Conservation (phyloP, 306 rosid species). For the Abrus precatorius region DNA sequence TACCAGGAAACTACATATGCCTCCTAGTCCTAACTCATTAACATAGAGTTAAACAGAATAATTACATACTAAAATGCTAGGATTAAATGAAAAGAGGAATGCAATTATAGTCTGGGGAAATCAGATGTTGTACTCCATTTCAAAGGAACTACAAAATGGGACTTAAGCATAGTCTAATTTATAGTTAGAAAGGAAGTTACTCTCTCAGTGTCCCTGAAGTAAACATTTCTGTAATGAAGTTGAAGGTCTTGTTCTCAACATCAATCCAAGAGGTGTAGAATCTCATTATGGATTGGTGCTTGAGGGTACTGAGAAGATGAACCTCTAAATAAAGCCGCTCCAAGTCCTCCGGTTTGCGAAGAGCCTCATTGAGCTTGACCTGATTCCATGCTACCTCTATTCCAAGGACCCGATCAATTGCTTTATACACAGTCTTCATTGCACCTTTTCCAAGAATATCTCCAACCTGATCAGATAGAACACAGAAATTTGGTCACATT, state of each 20-base stretch:
- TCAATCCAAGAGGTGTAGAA: slow-evolving; percentile 92
- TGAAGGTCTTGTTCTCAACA: slow-evolving; percentile 73
- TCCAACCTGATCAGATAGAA: slow-evolving; percentile 58
- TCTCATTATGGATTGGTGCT: slow-evolving; percentile 73
- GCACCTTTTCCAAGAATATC: slow-evolving; percentile 94
- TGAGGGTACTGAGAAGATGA: slow-evolving; percentile 91
- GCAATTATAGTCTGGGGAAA: background rate
- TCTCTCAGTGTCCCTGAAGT: slow-evolving; percentile 89
- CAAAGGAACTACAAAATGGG: slow-evolving; percentile 18
- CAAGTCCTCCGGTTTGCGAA: slow-evolving; percentile 77
- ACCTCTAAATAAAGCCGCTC: slow-evolving; percentile 92
- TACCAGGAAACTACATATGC: background rate
- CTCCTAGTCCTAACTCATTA: background rate
- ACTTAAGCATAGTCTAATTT: slow-evolving; percentile 13
- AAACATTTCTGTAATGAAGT: slow-evolving; percentile 90
- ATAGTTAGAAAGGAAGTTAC: slow-evolving; percentile 59
- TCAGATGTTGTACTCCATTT: slow-evolving; percentile 3
- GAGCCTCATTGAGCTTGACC: slow-evolving; percentile 74
- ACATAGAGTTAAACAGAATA: background rate
- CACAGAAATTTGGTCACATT: slow-evolving; percentile 25
- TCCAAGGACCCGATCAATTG: slow-evolving; percentile 85
- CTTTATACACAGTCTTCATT: slow-evolving; percentile 89
- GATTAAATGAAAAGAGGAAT: background rate
- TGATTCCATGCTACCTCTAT: slow-evolving; percentile 96
- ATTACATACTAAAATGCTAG: background rate